Base-by-base conservation (phyloP, 2,329 filamentous ascomycete genomes). In the Bipolaris bicolor region DNA sequence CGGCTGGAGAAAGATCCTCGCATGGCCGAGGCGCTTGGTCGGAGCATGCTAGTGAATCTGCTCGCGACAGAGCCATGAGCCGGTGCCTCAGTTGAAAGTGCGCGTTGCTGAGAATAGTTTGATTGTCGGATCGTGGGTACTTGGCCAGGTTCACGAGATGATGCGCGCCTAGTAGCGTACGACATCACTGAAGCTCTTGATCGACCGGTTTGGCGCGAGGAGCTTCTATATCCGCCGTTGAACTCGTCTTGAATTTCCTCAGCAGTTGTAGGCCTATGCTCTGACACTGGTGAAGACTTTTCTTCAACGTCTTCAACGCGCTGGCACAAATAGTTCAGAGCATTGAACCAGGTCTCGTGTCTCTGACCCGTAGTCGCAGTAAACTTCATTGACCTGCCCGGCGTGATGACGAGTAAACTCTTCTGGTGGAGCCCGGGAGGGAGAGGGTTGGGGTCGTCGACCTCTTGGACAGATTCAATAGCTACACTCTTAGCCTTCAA, bases 311-410 rank as follows among this genome's bases (percentile, higher is more conserved):
- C 67, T 1, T 66, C 70, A 24, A 88, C 92, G 44, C 93, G 88
- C 29, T 97, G 83, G 34, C 98, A 84, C 13, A 99, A 84, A 74
- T 99, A 99, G 1, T 92, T 96, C 52, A 99, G 83, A 0, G 95
- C 93, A 71, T 98, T 98, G 83, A 95, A 97, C 95, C 95, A 99
- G 0, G 93, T 98, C 80, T 99, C 95, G 72, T 99, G 95, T 59
- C 95, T 86, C 74, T 97, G 92, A 36, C 92, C 90, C 3, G 95
- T 99, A 2, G 91, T 88, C 61, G 94, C 96, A 1, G 95, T 99
- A 65, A 99, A 96, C 77, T 97, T 94, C 78, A 99, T 87, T 15
- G 88, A 88, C 64, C 95, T 88, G 48, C 93, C 92, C 18, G 93
- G 93, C 1, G 94, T 95, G 57, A 96, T 84, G 55, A 99, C 89